A percentile compares a stretch with the other conserved stretches of the same genome.
These are phyloP conservation scores for Mycena sanguinolenta DNA, from an alignment of 768 basidiomycete genomes.

Conservation along the genomic window DNA sequence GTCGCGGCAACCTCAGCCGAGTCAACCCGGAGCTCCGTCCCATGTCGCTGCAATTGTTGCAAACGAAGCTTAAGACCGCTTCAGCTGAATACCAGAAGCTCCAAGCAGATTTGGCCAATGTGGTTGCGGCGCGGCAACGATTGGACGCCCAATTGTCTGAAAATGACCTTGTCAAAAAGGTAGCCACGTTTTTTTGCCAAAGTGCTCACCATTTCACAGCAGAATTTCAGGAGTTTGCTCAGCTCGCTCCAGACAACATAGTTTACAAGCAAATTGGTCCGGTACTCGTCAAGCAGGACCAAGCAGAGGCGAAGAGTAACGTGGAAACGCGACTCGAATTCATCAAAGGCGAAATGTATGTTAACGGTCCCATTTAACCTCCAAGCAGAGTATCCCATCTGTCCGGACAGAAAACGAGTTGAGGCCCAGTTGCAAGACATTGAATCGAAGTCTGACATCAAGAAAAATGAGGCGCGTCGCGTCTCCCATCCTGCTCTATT, in stretches of 20 bases:
- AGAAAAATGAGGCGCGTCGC: conserved; percentile 80
- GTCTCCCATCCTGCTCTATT: conserved; percentile 20
- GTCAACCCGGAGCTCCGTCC: conserved; percentile 21
- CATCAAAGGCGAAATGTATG: conserved; percentile 90
- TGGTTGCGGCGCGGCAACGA: conserved; percentile 85
- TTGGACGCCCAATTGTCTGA: conserved; percentile 93
- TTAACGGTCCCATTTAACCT: conserved; percentile 20
- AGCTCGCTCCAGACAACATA: conserved; percentile 78
- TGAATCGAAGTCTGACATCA: conserved; percentile 81
- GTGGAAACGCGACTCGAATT: conserved; percentile 93
- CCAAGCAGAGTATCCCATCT: background rate
- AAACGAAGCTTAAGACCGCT: conserved; percentile 72
- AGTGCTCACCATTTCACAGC: conserved; percentile 4
- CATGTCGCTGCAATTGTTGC: conserved; percentile 64
- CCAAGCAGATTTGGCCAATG: conserved; percentile 77
- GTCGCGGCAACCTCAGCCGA: background rate
- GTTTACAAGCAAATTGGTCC: conserved; percentile 95
- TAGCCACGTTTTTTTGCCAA: conserved; percentile 43
- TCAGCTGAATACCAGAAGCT: conserved; percentile 86
- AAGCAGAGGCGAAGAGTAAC: conserved; percentile 86
- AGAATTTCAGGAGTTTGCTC: conserved; percentile 80
- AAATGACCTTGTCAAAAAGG: conserved; percentile 94
- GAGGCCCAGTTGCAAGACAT: conserved; percentile 87
- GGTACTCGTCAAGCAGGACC: conserved; percentile 91
- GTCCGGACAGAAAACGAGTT: conserved; percentile 69